Evolutionary conservation across 345 rosid genomes (phyloP).

Genomic region (Populus ilicifolia): DNA sequence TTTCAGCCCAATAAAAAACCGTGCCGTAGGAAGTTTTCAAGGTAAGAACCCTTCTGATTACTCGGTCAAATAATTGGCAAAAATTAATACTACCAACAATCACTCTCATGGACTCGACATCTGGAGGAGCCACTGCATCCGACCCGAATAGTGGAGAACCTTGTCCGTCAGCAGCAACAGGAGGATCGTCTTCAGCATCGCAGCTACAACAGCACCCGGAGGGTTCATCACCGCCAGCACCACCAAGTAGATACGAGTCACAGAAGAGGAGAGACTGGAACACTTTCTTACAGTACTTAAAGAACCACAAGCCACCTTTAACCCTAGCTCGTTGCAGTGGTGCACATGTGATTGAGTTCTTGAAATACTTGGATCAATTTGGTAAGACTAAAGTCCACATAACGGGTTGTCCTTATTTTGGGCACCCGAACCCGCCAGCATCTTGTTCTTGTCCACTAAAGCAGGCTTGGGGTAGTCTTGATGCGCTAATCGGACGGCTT

Average conservation of each 20-base stretch:
- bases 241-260: slow-evolving; percentile 31
- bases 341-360: slow-evolving; percentile 34
- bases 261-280: slow-evolving; percentile 38
- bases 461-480: slow-evolving; percentile 37
- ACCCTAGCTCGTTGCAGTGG: slow-evolving; percentile 33
- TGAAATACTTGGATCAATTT: slow-evolving; percentile 33
- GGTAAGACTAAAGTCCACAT: slow-evolving; percentile 37
- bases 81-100: not conserved
- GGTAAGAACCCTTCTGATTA: not conserved
- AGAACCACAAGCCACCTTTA: slow-evolving; percentile 32
- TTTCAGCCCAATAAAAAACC: not conserved
- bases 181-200: not conserved
- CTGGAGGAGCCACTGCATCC: slow-evolving; percentile 4
- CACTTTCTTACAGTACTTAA: slow-evolving; percentile 29
- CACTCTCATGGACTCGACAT: slow-evolving; percentile 16
- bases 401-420: slow-evolving; percentile 30
- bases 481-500: slow-evolving; percentile 33
- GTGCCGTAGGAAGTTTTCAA: not conserved
- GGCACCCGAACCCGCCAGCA: slow-evolving; percentile 29
- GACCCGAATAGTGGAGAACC: slow-evolving; percentile 9
- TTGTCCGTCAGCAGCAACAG: not conserved
- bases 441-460: slow-evolving; percentile 31
- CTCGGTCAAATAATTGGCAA: not conserved
- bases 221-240: slow-evolving; percentile 9
- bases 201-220: not conserved